phyloP scores from a whole-genome alignment of 2,329 filamentous ascomycete genomes.

The Thermoascus crustaceus region DNA sequence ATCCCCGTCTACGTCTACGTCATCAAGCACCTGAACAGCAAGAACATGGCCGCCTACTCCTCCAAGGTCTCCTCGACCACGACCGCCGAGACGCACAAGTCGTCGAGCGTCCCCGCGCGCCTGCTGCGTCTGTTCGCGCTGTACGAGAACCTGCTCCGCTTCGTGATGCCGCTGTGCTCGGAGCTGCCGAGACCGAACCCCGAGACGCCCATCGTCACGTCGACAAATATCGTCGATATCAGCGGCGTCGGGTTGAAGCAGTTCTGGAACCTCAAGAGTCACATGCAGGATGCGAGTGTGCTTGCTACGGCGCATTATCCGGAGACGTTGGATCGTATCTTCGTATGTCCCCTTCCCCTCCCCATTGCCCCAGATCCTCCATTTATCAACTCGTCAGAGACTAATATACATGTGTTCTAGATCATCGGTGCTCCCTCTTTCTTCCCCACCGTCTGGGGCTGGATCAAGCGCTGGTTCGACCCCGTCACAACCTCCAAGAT shows the following conservation, averaged over 20 bases:
- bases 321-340: constrained; percentile 80
- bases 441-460: constrained; percentile 85
- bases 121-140: constrained; percentile 81
- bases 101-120: constrained; percentile 53
- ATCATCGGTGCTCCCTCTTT: constrained; percentile 85
- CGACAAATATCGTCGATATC: constrained; percentile 93
- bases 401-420: constrained; percentile 27
- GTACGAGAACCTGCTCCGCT: constrained; percentile 86
- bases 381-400: neutral
- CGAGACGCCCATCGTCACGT: constrained; percentile 81
- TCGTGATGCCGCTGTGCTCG: constrained; percentile 77
- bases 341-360: constrained; percentile 37
- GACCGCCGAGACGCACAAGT: constrained; percentile 53
- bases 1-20: constrained; percentile 91
- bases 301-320: constrained; percentile 91
- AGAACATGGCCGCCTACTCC: constrained; percentile 72
- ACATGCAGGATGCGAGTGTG: constrained; percentile 87
- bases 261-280: constrained; percentile 88
- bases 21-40: constrained; percentile 72
- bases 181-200: constrained; percentile 65
- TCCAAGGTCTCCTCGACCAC: constrained; percentile 38
- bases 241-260: constrained; percentile 79
- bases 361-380: too few species aligned
- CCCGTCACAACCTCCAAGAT: constrained; percentile 93
- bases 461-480: constrained; percentile 93